Base-by-base conservation (phyloP, 768 basidiomycete species). In the Boletus sensibilis region DNA sequence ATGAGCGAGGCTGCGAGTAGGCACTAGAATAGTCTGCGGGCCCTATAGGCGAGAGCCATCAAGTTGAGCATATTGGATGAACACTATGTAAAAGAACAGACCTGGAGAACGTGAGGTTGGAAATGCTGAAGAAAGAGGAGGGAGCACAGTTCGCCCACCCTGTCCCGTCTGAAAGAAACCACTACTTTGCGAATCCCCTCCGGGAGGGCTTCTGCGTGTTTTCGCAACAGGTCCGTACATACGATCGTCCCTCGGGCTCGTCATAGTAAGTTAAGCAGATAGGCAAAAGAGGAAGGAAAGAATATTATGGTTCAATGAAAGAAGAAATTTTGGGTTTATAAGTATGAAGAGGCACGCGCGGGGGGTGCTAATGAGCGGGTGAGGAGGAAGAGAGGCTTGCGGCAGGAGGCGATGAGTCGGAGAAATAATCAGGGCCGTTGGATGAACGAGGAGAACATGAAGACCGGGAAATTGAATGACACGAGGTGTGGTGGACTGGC, bases 41-140 rank as follows among this genome's bases (percentile, higher is more conserved):
- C 75, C 78, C 86, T 87, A 74, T 75, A 78, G 71, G 76, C 68
- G 73, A 65, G 78, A 80, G 72, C 76, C 74, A 75, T 71, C 72
- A 76, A 74, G 76, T 83, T 85, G 82, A 85, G 82, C 76, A 75
- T 67, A 75, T 77, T 77, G 79, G 69, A 72, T 69, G 68, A 73
- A 80, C 73, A 80, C 76, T 74, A 79, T 68, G 78, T 75, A 79
- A 76, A 75, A 74, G 75, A 80, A 88, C 88, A 82, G 84, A 90
- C 88, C 88, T 90, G 88, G 83, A 87, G 86, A 87, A 84, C 80
- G 87, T 87, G 85, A 89, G 85, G 83, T 85, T 87, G 87, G 87
- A 86, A 88, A 87, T 68, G 83, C 83, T 76, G 85, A 80, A 84
- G 84, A 82, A 82, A 90, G 79, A 84, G 88, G 85, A 86, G 88